phyloP scores from a whole-genome alignment of 176 grass and related monocot species.

The Oryza australiensis region DNA sequence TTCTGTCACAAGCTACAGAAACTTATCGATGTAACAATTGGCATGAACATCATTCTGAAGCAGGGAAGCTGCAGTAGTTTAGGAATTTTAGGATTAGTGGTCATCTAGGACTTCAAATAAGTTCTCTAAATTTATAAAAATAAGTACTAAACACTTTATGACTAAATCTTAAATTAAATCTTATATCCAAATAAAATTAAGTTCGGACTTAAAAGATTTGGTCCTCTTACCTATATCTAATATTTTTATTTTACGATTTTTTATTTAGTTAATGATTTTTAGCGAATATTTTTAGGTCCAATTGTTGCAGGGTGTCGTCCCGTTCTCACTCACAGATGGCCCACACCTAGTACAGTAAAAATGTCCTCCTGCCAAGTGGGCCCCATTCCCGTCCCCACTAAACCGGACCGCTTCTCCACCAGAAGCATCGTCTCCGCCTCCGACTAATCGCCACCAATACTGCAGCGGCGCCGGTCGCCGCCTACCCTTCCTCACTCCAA shows the following conservation, averaged over 20 bases:
- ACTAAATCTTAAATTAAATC: too few species aligned
- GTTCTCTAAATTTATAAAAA: too few species aligned
- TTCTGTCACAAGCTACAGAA: not conserved
- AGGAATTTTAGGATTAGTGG: not conserved
- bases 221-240: too few species aligned
- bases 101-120: too few species aligned
- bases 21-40: not conserved
- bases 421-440: slow-evolving; percentile 27
- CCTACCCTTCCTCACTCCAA: not conserved
- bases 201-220: too few species aligned
- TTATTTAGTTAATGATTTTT: too few species aligned
- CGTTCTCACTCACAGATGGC: slow-evolving; percentile 10
- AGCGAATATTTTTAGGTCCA: too few species aligned
- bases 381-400: not conserved
- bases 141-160: too few species aligned
- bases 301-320: not conserved
- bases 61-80: not conserved
- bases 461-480: slow-evolving; percentile 36
- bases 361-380: slow-evolving; percentile 24
- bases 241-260: too few species aligned
- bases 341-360: not conserved
- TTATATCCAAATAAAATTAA: too few species aligned
- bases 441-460: too few species aligned
- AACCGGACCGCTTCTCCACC: slow-evolving; percentile 28
- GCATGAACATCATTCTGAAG: not conserved